phyloP scores from a whole-genome alignment of 192 early-diverging fungal genomes.

The Umbelopsis ramanniana region DNA sequence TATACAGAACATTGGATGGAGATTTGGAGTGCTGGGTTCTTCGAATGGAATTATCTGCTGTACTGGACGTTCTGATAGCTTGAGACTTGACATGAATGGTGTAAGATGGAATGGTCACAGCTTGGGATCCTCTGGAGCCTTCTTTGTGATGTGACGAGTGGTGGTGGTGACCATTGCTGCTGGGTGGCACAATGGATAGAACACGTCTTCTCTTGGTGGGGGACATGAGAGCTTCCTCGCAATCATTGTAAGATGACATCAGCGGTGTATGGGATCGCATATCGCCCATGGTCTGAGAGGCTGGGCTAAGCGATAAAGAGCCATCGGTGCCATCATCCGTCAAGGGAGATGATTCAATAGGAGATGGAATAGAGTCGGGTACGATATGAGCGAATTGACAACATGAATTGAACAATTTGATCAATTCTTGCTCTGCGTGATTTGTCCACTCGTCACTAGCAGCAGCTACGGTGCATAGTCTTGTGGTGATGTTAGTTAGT shows the following conservation, averaged over 20 bases:
- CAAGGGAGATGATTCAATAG: background rate
- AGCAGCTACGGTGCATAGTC: constrained; percentile 46
- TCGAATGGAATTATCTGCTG: background rate
- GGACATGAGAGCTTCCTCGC: constrained; percentile 1
- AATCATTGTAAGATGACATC: constrained; percentile 17
- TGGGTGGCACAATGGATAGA: constrained; percentile 2
- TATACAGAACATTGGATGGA: constrained; percentile 7
- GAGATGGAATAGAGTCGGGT: constrained; percentile 12
- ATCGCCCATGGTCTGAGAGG: background rate
- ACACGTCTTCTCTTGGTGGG: constrained; percentile 9
- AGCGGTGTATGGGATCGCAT: constrained; percentile 14
- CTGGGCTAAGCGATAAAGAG: constrained; percentile 1
- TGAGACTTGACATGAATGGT: constrained; percentile 19
- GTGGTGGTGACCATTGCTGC: background rate
- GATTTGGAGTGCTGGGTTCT: constrained; percentile 7
- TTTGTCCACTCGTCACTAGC: constrained; percentile 40
- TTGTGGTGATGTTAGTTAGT: constrained; percentile 49
- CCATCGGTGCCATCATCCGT: constrained; percentile 7
- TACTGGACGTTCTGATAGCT: constrained; percentile 1
- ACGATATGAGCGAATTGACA: constrained; percentile 5
- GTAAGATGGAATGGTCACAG: background rate
- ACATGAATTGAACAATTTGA: constrained; percentile 12
- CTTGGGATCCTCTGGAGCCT: constrained; percentile 1
- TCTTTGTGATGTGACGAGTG: background rate
- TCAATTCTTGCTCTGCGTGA: constrained; percentile 23